phyloP scores from a whole-genome alignment of 257 asterid genomes.

The Solanum pimpinellifolium region DNA sequence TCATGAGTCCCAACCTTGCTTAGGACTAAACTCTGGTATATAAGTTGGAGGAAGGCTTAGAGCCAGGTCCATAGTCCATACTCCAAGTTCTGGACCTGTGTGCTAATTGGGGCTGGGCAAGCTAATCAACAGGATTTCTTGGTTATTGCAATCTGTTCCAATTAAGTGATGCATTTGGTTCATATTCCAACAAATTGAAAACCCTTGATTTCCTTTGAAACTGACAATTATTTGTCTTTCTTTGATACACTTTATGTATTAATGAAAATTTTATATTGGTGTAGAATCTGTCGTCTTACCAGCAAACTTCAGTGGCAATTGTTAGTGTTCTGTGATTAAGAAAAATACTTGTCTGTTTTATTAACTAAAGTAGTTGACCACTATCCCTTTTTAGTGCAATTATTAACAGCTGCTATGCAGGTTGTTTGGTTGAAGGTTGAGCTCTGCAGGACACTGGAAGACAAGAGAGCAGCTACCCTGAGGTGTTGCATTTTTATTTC shows the following conservation, averaged over 20 bases:
- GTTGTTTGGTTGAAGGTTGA: conserved; percentile 85
- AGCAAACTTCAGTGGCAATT: background rate
- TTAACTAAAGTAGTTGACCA: background rate
- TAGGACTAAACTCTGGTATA: background rate
- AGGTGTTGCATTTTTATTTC: conserved; percentile 33
- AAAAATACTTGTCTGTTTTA: background rate
- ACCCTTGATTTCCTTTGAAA: background rate
- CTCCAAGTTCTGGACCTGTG: background rate
- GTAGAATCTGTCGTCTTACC: background rate
- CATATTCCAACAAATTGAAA: background rate
- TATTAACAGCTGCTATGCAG: conserved; percentile 35
- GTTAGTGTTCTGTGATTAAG: background rate
- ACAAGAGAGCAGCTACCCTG: conserved; percentile 70
- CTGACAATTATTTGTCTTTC: background rate
- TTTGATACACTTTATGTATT: background rate
- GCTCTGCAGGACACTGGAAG: conserved; percentile 72
- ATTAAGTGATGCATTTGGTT: background rate
- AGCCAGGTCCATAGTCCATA: background rate
- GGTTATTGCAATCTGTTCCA: background rate
- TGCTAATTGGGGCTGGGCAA: background rate
- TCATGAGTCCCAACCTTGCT: background rate
- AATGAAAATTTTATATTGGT: background rate
- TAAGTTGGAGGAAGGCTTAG: background rate
- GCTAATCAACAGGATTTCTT: background rate
- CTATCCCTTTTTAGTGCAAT: conserved; percentile 4